Conservation (phyloP, 2,329 filamentous ascomycete genomes). For the Hypocrella siamensis region DNA sequence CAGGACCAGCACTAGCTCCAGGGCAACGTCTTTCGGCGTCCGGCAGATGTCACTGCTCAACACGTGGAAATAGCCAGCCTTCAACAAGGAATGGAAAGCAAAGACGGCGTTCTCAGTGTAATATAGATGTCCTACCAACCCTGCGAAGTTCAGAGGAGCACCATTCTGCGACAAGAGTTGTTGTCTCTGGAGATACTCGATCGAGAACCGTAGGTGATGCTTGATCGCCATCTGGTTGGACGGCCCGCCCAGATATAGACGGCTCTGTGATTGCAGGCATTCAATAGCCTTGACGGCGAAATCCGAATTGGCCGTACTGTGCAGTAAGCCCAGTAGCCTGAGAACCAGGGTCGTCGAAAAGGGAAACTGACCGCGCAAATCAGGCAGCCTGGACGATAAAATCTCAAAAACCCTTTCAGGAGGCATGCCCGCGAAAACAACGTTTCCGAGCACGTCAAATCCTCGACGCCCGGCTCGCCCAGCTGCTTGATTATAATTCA, state of each 20-base stretch:
- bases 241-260: constrained; percentile 54
- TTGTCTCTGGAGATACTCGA: constrained; percentile 61
- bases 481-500: constrained; percentile 63
- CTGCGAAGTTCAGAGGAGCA: constrained; percentile 55
- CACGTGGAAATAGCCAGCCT: constrained; percentile 49
- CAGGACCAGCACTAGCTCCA: constrained; percentile 48
- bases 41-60: constrained; percentile 42
- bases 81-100: constrained; percentile 60
- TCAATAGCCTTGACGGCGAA: constrained; percentile 28
- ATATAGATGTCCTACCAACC: constrained; percentile 56
- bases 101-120: constrained; percentile 63
- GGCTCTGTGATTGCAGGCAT: constrained; percentile 52
- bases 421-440: constrained; percentile 57
- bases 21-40: background rate
- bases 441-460: constrained; percentile 67
- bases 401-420: constrained; percentile 46
- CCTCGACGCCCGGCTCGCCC: constrained; percentile 67
- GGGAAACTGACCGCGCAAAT: constrained; percentile 63
- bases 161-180: constrained; percentile 46
- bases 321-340: constrained; percentile 49
- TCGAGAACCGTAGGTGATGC: constrained; percentile 66
- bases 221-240: constrained; percentile 53
- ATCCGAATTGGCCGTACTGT: constrained; percentile 13
- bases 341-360: constrained; percentile 60
- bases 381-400: constrained; percentile 57